Evolutionary conservation across 2,329 filamentous ascomycete species (phyloP).

Genomic region (Fusarium siculi): DNA sequence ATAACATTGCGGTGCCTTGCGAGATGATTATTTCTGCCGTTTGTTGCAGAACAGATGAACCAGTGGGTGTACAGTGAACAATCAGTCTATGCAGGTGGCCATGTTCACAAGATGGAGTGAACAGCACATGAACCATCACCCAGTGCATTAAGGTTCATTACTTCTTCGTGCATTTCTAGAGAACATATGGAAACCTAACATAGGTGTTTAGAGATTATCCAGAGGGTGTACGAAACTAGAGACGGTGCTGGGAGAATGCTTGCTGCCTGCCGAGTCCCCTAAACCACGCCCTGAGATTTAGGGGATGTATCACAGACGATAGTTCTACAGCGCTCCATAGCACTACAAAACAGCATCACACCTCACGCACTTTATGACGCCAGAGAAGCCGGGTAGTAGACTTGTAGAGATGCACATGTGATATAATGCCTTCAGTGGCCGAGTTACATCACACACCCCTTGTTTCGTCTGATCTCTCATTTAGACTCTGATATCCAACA

Average conservation of each 20-base stretch:
- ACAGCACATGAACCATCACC: not conserved
- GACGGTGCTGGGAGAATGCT: not conserved
- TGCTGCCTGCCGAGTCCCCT: slow-evolving; percentile 1
- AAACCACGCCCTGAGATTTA: not conserved
- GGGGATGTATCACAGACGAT: not conserved
- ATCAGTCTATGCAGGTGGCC: not conserved
- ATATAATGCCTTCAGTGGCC: not conserved
- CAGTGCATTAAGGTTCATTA: not conserved
- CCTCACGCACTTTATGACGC: not conserved
- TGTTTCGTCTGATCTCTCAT: not conserved
- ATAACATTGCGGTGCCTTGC: too few species aligned
- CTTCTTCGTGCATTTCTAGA: not conserved
- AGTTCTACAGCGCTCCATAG: not conserved
- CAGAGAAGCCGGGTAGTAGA: too few species aligned
- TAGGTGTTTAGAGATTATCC: not conserved
- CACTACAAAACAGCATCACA: not conserved
- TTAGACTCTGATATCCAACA: not conserved
- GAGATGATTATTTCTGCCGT: not conserved
- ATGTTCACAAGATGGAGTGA: not conserved
- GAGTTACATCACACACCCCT: not conserved
- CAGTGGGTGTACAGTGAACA: slow-evolving; percentile 2
- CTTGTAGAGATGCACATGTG: too few species aligned
- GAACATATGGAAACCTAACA: not conserved
- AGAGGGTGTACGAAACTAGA: not conserved
- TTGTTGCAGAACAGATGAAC: not conserved